Conservation (phyloP, 768 basidiomycete species). For the Hirschioporus abietinus region DNA sequence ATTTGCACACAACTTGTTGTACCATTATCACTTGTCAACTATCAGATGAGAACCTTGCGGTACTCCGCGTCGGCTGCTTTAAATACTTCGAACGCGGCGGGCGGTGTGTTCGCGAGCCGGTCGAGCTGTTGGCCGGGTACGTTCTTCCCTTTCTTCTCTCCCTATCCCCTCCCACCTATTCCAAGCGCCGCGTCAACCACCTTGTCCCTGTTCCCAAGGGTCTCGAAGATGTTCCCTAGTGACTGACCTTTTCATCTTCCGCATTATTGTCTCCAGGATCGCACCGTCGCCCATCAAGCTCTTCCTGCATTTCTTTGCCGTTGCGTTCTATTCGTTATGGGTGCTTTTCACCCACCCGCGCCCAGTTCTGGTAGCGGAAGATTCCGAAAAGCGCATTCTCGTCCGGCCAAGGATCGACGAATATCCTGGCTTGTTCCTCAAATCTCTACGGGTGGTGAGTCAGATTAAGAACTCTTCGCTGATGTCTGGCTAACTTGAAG, state of each 20-base stretch:
- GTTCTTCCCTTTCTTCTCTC: slow-evolving; percentile 20
- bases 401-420: slow-evolving; percentile 44
- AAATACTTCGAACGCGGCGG: slow-evolving; percentile 96
- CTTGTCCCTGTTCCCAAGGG: not conserved
- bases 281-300: slow-evolving; percentile 76
- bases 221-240: not conserved
- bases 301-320: slow-evolving; percentile 88
- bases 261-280: slow-evolving; percentile 42
- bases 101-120: slow-evolving; percentile 81
- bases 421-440: slow-evolving; percentile 63
- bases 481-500: slow-evolving; percentile 5
- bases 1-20: slow-evolving; percentile 2
- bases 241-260: not conserved
- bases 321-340: slow-evolving; percentile 94
- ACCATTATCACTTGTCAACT: slow-evolving; percentile 2
- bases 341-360: slow-evolving; percentile 70
- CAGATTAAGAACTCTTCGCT: slow-evolving; percentile 6
- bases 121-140: slow-evolving; percentile 84
- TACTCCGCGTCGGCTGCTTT: slow-evolving; percentile 84
- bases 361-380: slow-evolving; percentile 25
- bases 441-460: slow-evolving; percentile 68
- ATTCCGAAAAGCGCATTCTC: slow-evolving; percentile 32
- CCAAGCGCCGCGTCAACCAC: not conserved
- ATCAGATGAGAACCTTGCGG: slow-evolving; percentile 53
- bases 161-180: not conserved